Evolutionary conservation across 2,329 filamentous ascomycete species (phyloP).

Genomic region (Exophiala phaeomuriformis): DNA sequence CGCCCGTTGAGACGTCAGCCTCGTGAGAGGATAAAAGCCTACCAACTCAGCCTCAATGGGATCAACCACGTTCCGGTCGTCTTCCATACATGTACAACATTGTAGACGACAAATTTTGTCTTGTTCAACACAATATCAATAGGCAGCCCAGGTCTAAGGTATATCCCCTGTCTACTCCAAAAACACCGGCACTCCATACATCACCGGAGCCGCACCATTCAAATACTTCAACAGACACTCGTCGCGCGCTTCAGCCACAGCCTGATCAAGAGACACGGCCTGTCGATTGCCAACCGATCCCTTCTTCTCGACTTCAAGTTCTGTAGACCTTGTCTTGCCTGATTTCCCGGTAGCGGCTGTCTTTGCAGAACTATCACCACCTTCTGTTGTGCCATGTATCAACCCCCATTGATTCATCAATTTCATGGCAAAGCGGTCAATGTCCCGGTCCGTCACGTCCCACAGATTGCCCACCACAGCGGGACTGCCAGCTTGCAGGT

Average conservation of each 20-base stretch:
- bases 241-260: conserved; percentile 64
- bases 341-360: conserved; percentile 29
- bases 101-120: no score
- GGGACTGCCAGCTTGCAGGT: conserved; percentile 78
- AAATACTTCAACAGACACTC: conserved; percentile 85
- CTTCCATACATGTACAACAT: no score
- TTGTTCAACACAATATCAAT: neutral
- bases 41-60: no score
- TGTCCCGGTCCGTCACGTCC: conserved; percentile 97
- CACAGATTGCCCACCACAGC: conserved; percentile 88
- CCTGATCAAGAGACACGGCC: conserved; percentile 64
- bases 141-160: neutral
- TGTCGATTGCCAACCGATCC: no score
- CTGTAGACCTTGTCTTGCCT: conserved; percentile 29
- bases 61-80: no score
- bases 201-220: conserved; percentile 85
- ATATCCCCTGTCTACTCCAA: conserved; percentile 35
- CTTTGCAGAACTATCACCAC: conserved; percentile 22
- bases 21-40: no score
- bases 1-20: no score
- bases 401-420: conserved; percentile 85
- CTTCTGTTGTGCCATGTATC: conserved; percentile 40
- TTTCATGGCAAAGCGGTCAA: conserved; percentile 78
- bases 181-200: conserved; percentile 93
- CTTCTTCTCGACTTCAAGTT: conserved; percentile 33